Conservation (phyloP, 2,329 filamentous ascomycete species). For the Didymella exigua region DNA sequence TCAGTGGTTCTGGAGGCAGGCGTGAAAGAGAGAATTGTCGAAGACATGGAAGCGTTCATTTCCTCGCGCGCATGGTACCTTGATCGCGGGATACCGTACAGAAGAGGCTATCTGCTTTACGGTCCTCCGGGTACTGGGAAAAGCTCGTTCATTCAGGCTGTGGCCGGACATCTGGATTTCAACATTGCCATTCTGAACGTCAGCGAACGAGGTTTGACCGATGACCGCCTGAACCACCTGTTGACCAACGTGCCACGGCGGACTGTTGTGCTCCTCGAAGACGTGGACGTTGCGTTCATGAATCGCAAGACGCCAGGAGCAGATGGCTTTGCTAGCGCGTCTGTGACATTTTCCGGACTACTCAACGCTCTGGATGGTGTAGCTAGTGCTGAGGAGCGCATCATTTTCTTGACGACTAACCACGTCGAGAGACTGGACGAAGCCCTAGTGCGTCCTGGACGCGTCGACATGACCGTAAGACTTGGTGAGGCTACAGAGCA, state of each 20-base stretch:
- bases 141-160: conserved; percentile 92
- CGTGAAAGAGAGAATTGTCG: conserved; percentile 79
- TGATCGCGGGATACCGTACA: conserved; percentile 92
- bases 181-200: conserved; percentile 92
- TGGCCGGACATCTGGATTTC: conserved; percentile 91
- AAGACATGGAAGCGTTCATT: conserved; percentile 83
- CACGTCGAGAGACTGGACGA: conserved; percentile 88
- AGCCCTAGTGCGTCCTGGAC: conserved; percentile 85
- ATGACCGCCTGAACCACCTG: conserved; percentile 84
- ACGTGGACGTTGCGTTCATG: conserved; percentile 88
- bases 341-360: conserved; percentile 91
- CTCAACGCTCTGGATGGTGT: conserved; percentile 77
- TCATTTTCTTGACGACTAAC: conserved; percentile 94
- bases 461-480: conserved; percentile 90
- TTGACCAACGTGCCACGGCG: conserved; percentile 83
- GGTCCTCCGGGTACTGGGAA: conserved; percentile 91
- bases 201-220: conserved; percentile 86
- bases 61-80: conserved; percentile 83
- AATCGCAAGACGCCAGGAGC: conserved; percentile 77
- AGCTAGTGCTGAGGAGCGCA: conserved; percentile 91
- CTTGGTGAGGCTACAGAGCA: conserved; percentile 86
- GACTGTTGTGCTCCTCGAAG: conserved; percentile 83
- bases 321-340: conserved; percentile 85
- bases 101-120: conserved; percentile 85
- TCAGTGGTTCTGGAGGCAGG: conserved; percentile 87